phyloP scores from a whole-genome alignment of 2,329 filamentous ascomycete species.

The Mollisiaceae sp. region DNA sequence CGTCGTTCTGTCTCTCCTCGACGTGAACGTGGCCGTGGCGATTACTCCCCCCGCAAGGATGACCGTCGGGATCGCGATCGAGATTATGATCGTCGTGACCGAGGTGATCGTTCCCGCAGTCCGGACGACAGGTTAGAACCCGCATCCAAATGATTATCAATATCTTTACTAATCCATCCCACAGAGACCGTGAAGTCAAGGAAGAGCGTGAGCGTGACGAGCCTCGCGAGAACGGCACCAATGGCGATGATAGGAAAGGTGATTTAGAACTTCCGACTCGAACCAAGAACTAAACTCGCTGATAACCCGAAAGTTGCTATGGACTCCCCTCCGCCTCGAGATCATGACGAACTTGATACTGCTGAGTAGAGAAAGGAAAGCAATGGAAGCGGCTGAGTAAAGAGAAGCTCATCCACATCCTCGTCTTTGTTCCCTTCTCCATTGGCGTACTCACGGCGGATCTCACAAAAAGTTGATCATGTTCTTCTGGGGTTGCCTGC shows the following conservation, averaged over 20 bases:
- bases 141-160: not conserved
- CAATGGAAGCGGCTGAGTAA: slow-evolving; percentile 9
- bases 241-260: slow-evolving; percentile 93
- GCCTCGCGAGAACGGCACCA: slow-evolving; percentile 76
- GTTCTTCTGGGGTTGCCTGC: slow-evolving; percentile 34
- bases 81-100: slow-evolving; percentile 74
- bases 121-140: slow-evolving; percentile 63
- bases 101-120: slow-evolving; percentile 74
- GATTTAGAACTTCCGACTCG: slow-evolving; percentile 39
- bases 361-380: slow-evolving; percentile 65
- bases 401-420: slow-evolving; percentile 4
- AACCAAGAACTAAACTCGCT: slow-evolving; percentile 34
- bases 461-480: slow-evolving; percentile 35
- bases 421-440: slow-evolving; percentile 31
- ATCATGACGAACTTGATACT: slow-evolving; percentile 94
- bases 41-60: slow-evolving; percentile 88
- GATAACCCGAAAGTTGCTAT: slow-evolving; percentile 52
- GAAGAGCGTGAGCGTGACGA: slow-evolving; percentile 64
- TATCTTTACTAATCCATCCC: slow-evolving; percentile 11
- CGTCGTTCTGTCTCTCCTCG: slow-evolving; percentile 80
- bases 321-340: slow-evolving; percentile 73
- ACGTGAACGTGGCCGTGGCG: slow-evolving; percentile 66
- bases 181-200: slow-evolving; percentile 53
- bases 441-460: slow-evolving; percentile 34
- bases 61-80: slow-evolving; percentile 82